Base-by-base conservation (phyloP, 2,329 filamentous ascomycete genomes). In the Trichoderma sp. region DNA sequence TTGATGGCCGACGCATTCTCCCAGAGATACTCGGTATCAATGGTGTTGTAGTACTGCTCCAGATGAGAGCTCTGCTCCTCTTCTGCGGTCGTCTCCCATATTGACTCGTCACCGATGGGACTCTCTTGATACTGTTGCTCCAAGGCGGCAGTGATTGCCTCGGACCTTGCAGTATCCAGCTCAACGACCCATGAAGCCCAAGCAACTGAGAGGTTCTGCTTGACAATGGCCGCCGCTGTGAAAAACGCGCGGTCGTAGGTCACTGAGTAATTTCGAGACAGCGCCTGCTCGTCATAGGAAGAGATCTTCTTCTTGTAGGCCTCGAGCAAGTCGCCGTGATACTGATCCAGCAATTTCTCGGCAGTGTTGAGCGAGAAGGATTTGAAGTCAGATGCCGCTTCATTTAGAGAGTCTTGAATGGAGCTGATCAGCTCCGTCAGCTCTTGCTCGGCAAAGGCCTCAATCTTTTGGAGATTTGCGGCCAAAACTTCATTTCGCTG, bases 11-110 rank as follows among this genome's bases (percentile, higher is more conserved):
- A 55, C 28, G 64, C 28, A 28, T 66, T 66, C 26, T 66, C 64
- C 64, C 64, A 66, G 10, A 66, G 64, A 55, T 66, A 66, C 37
- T 58, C 52, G 6, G 64, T 66, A 30, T 66, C 64, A n/a, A 66
- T 66, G 64, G 54, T 66, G 64, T 66, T 66, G 28, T 66, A 46
- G 39, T 66, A 66, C 11, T 66, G 39, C 4, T 54, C 34, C 4
- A 66, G 39, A 28, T 66, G 64, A 28, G 64, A 66, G 54, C 54
- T 59, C 54, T 34, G 64, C 64, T 59, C 64, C 39, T 66, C 64
- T 21, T 58, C 64, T 5, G 64, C 64, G n/a, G 26, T 37, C 21
- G 64, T 66, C 54, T 66, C 64, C 64, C 64, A 66, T 32, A 66
- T 51, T 1, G 64, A 66, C 54, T 66, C 64, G 14, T 66, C 64